Evolutionary conservation across 2,329 filamentous ascomycete species (phyloP).

Genomic region (Bipolaris zeicola): DNA sequence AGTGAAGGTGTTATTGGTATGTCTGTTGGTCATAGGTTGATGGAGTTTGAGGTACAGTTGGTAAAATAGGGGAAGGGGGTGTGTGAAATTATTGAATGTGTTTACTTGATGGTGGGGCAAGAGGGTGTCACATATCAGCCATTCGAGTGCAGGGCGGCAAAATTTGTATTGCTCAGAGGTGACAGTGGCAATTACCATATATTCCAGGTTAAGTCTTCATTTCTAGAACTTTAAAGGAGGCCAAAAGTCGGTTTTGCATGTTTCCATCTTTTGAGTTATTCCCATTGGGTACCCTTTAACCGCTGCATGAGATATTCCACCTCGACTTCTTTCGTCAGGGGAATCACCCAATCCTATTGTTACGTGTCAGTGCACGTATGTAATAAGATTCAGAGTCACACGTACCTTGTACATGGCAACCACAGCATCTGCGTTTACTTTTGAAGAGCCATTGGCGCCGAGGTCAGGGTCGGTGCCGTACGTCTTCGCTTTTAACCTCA

Average conservation of each 20-base stretch:
- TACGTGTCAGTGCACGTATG: background rate
- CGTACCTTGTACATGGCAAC: constrained; percentile 49
- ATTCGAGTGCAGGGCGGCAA: background rate
- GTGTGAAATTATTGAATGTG: too few relatives aligned
- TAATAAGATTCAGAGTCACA: background rate
- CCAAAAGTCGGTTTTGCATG: background rate
- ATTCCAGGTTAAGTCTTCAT: background rate
- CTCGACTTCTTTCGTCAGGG: constrained; percentile 96
- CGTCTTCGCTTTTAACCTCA: constrained; percentile 86
- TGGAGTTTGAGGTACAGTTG: too few relatives aligned
- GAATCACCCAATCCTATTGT: constrained; percentile 79
- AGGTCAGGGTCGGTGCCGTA: constrained; percentile 89
- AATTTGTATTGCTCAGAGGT: background rate
- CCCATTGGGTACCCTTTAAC: constrained; percentile 63
- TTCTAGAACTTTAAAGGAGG: background rate
- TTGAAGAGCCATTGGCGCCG: constrained; percentile 63
- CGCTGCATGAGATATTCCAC: constrained; percentile 98
- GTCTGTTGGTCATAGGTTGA: too few relatives aligned
- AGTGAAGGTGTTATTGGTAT: background rate
- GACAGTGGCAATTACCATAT: background rate
- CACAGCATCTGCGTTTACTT: constrained; percentile 85
- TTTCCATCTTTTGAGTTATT: constrained; percentile 29
- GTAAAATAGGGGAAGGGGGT: too few relatives aligned
- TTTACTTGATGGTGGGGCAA: too few relatives aligned
- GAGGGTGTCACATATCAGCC: background rate